phyloP scores from a whole-genome alignment of 164 flowering plant species.

The Taxillus chinensis region DNA sequence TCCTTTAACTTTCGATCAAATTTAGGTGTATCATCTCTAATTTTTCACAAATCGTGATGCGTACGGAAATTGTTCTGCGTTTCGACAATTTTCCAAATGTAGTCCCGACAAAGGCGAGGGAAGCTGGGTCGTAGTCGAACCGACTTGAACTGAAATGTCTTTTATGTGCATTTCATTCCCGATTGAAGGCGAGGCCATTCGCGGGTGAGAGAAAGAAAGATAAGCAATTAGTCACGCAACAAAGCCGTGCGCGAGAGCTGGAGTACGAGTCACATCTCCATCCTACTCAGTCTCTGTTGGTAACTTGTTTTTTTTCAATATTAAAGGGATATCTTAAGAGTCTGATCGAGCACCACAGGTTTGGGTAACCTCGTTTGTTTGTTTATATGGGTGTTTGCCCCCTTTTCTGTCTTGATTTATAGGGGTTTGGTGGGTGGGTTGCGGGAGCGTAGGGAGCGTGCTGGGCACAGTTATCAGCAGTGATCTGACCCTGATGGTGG shows the following conservation, averaged over 20 bases:
- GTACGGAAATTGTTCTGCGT: no score
- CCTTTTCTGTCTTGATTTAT: not conserved
- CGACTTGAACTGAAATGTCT: slow-evolving; percentile 24
- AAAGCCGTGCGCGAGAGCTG: not conserved
- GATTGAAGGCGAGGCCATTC: slow-evolving; percentile 27
- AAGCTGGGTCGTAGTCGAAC: no score
- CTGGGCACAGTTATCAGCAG: slow-evolving; percentile 7
- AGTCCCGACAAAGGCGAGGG: not conserved
- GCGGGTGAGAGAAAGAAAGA: slow-evolving; percentile 76
- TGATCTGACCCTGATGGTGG: slow-evolving; percentile 2
- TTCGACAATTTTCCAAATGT: not conserved
- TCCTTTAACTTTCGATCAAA: no score
- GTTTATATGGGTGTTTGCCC: not conserved
- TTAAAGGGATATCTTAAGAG: not conserved
- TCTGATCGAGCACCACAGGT: no score
- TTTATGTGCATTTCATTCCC: slow-evolving; percentile 15
- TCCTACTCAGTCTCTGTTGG: slow-evolving; percentile 24
- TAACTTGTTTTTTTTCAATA: not conserved
- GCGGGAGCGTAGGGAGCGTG: slow-evolving; percentile 10
- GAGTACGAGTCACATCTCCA: slow-evolving; percentile 1
- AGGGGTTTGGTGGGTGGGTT: slow-evolving; percentile 1
- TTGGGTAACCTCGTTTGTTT: no score
- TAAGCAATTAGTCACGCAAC: slow-evolving; percentile 10
- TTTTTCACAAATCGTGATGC: no score
- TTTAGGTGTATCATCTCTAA: no score